Conservation (phyloP, 192 early-diverging fungal species). For the Diversispora epigaea region DNA sequence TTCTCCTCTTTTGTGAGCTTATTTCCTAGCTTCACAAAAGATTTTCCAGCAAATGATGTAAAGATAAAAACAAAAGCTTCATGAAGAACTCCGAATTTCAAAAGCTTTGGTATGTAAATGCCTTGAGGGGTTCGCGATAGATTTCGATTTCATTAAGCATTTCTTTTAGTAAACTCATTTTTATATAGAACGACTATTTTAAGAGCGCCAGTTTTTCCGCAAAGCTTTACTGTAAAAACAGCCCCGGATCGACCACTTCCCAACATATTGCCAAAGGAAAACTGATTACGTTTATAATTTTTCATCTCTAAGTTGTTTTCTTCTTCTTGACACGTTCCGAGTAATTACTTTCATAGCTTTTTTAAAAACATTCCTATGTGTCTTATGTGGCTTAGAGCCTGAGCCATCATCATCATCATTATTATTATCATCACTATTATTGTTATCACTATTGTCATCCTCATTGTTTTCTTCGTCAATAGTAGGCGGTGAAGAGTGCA, state of each 20-base stretch:
- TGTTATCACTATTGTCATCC: neutral
- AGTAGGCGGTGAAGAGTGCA: constrained; percentile 10
- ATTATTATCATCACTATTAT: neutral
- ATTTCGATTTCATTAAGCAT: constrained; percentile 15
- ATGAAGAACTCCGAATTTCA: constrained; percentile 12
- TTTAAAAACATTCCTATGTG: too few species aligned
- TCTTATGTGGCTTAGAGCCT: neutral
- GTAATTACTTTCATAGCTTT: neutral
- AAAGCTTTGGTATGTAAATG: constrained; percentile 8
- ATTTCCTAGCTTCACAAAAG: neutral
- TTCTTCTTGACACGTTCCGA: neutral
- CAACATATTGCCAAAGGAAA: constrained; percentile 16
- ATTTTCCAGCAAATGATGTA: neutral
- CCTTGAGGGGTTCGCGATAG: constrained; percentile 3
- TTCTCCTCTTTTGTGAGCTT: constrained; percentile 18
- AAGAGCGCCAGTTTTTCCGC: neutral
- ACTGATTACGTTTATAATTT: constrained; percentile 8
- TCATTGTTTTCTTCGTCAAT: neutral
- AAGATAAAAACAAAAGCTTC: constrained; percentile 20
- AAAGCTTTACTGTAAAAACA: constrained; percentile 10
- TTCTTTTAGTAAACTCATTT: constrained; percentile 20
- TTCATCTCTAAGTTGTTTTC: neutral
- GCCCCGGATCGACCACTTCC: constrained; percentile 16
- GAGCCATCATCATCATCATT: neutral
- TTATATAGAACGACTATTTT: constrained; percentile 21